Evolutionary conservation across 2,329 filamentous ascomycete species (phyloP).

Genomic region (Trematosphaeria pertusa): DNA sequence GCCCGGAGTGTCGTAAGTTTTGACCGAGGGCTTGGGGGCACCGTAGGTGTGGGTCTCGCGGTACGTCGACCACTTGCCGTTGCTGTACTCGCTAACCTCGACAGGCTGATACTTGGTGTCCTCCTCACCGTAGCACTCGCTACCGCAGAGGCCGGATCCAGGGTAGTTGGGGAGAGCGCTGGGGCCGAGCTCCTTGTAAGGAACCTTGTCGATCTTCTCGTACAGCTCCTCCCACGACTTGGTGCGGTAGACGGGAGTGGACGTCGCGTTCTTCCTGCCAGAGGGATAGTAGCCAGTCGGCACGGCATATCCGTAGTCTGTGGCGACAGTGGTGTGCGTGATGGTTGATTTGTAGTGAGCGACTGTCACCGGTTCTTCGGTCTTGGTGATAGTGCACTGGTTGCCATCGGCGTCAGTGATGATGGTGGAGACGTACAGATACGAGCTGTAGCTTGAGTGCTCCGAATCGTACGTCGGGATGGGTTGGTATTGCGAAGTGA

Average conservation of each 20-base stretch:
- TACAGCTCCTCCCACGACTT: slow-evolving; percentile 39
- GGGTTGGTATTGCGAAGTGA: slow-evolving; percentile 41
- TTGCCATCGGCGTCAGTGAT: slow-evolving; percentile 36
- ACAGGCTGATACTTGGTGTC: slow-evolving; percentile 28
- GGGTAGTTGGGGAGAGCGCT: slow-evolving; percentile 34
- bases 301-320: slow-evolving; percentile 8
- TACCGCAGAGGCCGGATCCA: slow-evolving; percentile 36
- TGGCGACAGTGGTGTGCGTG: slow-evolving; percentile 14
- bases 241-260: slow-evolving; percentile 9
- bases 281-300: slow-evolving; percentile 21
- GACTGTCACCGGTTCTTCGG: slow-evolving; percentile 33
- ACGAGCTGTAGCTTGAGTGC: slow-evolving; percentile 20
- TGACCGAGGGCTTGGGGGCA: slow-evolving; percentile 32
- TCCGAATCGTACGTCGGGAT: slow-evolving; percentile 34
- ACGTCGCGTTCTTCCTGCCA: slow-evolving; percentile 25
- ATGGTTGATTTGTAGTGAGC: slow-evolving; percentile 38
- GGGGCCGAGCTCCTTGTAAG: slow-evolving; percentile 39
- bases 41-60: slow-evolving; percentile 29
- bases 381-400: slow-evolving; percentile 33
- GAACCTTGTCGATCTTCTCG: slow-evolving; percentile 35
- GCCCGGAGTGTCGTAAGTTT: slow-evolving; percentile 37
- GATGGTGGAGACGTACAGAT: slow-evolving; percentile 35
- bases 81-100: slow-evolving; percentile 38
- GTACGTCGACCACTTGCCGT: slow-evolving; percentile 38
- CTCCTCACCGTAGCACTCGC: slow-evolving; percentile 22